Base-by-base conservation (phyloP, 1,284 basidiomycete genomes). In the Amanita bisporigera region DNA sequence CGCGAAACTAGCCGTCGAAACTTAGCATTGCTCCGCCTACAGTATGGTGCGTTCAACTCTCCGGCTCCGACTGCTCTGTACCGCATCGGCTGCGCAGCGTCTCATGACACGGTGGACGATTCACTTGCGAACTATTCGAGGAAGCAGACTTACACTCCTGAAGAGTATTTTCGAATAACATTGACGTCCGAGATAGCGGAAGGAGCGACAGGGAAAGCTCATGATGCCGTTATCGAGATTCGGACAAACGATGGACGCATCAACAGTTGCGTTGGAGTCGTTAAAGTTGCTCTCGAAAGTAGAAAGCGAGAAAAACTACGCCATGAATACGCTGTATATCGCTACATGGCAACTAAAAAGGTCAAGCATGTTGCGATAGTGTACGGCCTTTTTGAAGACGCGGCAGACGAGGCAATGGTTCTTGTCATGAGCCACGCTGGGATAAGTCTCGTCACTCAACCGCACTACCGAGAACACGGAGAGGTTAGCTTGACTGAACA, bases 351-450 rank as follows among this genome's bases (percentile, higher is more conserved):
- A 19, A 41, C 31, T 6, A 17, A 64, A 1, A 47, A 50, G 21
- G 65, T 69, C 7, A 66, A 64, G 29, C 69, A 72, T 10, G 65
- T 75, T 29, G 68, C 73, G 2, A 17, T 21, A 33, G 64, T 73
- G 5, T 71, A 72, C 64, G 76, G 75, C 2, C 40, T 76, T n/a
- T 76, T 72, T 40, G 54, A 74, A 29, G 76, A 75, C 59, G 60
- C 69, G 4, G 73, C 72, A 40, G 69, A 64, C 6, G 69, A 64
- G 1, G 43, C 70, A 3, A 47, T 72, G 11, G 66, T 59, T 0
- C 67, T 77, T 6, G 49, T 77, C 4, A 72, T 77, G 73, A 65
- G 68, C 4, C 15, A 71, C 50, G 72, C 40, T 29, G 75, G 57
- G n/a, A 31, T 6, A 29, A 59, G 57, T n/a, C 40, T 59, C 12